Base-by-base conservation (phyloP, 2,329 filamentous ascomycete genomes). In the Aspergillus ruber region DNA sequence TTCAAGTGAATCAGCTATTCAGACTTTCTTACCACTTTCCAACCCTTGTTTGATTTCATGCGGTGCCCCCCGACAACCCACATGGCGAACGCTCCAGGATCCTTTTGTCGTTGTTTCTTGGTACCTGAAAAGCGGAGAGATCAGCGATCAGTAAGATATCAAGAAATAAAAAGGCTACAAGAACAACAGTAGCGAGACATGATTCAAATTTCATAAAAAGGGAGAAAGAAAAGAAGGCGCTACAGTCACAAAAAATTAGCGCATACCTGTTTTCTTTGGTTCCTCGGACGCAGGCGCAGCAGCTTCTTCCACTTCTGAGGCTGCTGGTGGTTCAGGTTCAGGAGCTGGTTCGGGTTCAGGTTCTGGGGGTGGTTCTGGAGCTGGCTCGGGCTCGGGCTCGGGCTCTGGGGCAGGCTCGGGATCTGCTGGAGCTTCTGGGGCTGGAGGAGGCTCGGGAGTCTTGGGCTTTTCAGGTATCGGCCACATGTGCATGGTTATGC, bases 401-500 rank as follows among this genome's bases (percentile, higher is more conserved):
- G 49, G 50, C 35, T 59, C 54, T 32, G 60, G 58, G 10, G 59
- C 57, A 25, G 64, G 63, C 17, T 56, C 56, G 17, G 47, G 35
- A 17, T 62, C 49, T 6, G 60, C 57, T 17, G 61, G 57, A 38
- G 67, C 66, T 20, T 71, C 69, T 29, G 40, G 40, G 15, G 54
- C 48, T 6, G 61, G 58, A 17, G 60, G 57, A 38, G 67, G 67
- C 17, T 72, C 69, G 17, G 70, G 65, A 15, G 60, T 61, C 45
- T 70, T 69, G n/a, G 69, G 68, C 43, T 69, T 69, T 51, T 81
- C 78, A 10, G 78, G 77, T 56, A 81, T 75, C 8, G 80, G 80
- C 80, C 80, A 83, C 75, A 83, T 79, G 58, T 80, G 80, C 82
- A 85, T 85, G 2, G 79, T 83, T 52, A 85, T 77, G 39, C 77